Conservation (phyloP, 2,329 filamentous ascomycete genomes). For the Colletotrichum sp. region DNA sequence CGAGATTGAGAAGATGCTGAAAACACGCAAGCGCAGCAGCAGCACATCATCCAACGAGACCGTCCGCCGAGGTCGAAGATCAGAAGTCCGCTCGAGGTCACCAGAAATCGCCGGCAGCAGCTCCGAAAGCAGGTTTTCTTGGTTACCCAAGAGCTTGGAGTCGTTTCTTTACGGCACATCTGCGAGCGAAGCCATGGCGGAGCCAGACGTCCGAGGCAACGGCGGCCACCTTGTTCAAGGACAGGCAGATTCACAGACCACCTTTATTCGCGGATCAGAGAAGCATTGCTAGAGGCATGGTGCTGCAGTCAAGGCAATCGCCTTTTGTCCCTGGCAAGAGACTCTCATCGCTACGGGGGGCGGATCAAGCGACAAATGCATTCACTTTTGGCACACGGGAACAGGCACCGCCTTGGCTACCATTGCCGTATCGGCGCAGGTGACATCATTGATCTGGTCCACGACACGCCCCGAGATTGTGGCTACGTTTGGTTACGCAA, state of each 20-base stretch:
- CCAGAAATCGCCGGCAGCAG: background rate
- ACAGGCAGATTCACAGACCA: conserved; percentile 42
- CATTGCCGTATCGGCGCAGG: conserved; percentile 91
- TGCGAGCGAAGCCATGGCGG: background rate
- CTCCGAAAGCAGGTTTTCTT: background rate
- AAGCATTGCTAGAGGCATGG: conserved; percentile 79
- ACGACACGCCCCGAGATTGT: conserved; percentile 84
- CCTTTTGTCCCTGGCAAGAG: conserved; percentile 94
- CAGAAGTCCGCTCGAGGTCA: background rate
- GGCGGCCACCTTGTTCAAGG: conserved; percentile 33
- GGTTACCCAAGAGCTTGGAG: background rate
- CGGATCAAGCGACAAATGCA: conserved; percentile 91
- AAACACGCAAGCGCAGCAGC: background rate
- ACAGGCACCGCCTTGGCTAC: conserved; percentile 86
- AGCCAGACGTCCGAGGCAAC: conserved; percentile 8
- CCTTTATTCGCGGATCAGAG: conserved; percentile 60
- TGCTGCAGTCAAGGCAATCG: conserved; percentile 94
- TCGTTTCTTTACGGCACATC: background rate
- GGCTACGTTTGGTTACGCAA: conserved; percentile 76
- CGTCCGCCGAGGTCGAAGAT: background rate
- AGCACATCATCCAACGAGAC: background rate
- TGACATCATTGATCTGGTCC: conserved; percentile 92
- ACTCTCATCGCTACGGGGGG: conserved; percentile 89
- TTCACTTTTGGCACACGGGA: conserved; percentile 91
- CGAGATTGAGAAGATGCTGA: conserved; percentile 65